Evolutionary conservation across 2,329 filamentous ascomycete genomes (phyloP).

Genomic region (Myriosclerotinia duriaeana): DNA sequence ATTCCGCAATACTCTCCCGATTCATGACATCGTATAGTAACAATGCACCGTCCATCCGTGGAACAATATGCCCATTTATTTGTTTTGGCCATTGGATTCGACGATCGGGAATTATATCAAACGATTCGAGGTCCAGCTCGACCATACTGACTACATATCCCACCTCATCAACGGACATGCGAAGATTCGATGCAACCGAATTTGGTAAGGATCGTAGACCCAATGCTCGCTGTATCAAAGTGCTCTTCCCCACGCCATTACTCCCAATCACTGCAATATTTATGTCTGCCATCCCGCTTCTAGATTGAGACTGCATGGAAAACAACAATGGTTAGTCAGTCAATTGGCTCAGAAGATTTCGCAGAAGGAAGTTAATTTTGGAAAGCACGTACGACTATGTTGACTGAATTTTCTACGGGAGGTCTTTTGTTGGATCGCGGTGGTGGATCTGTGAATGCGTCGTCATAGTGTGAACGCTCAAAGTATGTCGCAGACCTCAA

Average conservation of each 20-base stretch:
- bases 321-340: slow-evolving; percentile 1
- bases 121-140: slow-evolving; percentile 65
- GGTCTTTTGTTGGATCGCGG: slow-evolving; percentile 26
- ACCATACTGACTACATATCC: slow-evolving; percentile 60
- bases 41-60: slow-evolving; percentile 77
- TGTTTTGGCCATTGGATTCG: slow-evolving; percentile 67
- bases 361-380: not conserved
- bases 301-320: slow-evolving; percentile 36
- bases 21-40: slow-evolving; percentile 87
- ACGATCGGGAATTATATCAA: slow-evolving; percentile 58
- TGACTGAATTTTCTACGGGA: slow-evolving; percentile 31
- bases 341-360: not conserved
- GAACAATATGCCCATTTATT: slow-evolving; percentile 68
- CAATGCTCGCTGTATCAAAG: slow-evolving; percentile 64
- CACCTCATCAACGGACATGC: slow-evolving; percentile 58
- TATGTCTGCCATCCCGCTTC: slow-evolving; percentile 49
- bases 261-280: slow-evolving; percentile 68
- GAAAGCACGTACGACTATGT: slow-evolving; percentile 33
- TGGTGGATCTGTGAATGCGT: slow-evolving; percentile 25
- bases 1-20: slow-evolving; percentile 68
- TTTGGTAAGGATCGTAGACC: slow-evolving; percentile 54
- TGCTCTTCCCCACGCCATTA: slow-evolving; percentile 65
- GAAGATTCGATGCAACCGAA: slow-evolving; percentile 55
- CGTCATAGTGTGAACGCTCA: slow-evolving; percentile 29
- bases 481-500: slow-evolving; percentile 36